These are phyloP conservation scores for Acanthamoeba sp. DNA, from an alignment of 208 protist genomes.

Conservation along the genomic window DNA sequence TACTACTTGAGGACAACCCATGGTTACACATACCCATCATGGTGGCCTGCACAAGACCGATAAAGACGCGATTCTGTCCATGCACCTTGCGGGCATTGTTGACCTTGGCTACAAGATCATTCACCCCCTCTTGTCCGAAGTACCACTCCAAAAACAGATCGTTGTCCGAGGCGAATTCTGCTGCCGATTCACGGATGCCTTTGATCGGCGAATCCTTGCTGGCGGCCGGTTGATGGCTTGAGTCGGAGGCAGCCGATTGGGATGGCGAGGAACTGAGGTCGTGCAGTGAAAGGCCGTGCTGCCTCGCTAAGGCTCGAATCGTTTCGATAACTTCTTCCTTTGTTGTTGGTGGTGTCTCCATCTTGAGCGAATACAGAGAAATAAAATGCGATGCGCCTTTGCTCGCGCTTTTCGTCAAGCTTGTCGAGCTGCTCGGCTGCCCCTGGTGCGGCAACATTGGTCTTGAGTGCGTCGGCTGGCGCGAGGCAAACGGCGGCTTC, in stretches of 20 bases:
- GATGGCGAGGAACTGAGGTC: neutral
- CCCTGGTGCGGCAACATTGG: no score
- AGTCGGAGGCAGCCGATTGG: neutral
- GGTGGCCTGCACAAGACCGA: conserved; percentile 54
- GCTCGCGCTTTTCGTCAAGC: no score
- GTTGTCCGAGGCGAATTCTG: neutral
- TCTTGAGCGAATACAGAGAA: no score
- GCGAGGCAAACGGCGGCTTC: no score
- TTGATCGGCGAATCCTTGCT: neutral
- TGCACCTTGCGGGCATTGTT: neutral
- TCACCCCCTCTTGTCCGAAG: conserved; percentile 16
- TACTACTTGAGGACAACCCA: neutral
- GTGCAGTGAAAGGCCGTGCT: neutral
- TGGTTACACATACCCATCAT: conserved; percentile 20
- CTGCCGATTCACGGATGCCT: neutral
- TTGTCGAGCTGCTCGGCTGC: no score
- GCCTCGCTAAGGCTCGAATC: no score
- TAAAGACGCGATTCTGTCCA: neutral
- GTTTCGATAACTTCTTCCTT: no score
- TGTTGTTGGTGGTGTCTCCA: no score
- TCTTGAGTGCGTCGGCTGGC: no score
- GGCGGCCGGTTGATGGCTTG: no score
- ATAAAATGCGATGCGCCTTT: no score
- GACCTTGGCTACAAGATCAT: neutral
- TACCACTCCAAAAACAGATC: conserved; percentile 19